Evolutionary conservation across 345 rosid genomes (phyloP), one percentile per base, ranked within the genome.

Genomic region (Hibiscus tridactylites): DNA sequence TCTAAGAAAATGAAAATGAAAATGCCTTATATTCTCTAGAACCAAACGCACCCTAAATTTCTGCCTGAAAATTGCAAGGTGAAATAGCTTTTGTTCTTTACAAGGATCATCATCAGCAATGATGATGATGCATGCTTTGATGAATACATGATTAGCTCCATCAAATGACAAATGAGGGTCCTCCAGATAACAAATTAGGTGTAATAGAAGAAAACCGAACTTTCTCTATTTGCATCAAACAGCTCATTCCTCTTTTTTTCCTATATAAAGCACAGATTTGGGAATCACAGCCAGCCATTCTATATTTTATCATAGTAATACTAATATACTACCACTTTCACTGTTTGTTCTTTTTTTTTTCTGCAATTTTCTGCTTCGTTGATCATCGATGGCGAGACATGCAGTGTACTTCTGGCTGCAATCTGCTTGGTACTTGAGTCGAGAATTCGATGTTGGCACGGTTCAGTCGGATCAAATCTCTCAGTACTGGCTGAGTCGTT

Each of bases 181-280:
- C 62, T 69, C 49, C 33, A 68, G 29, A n/a, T 17, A n/a, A 17
- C 46, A 69, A 69, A 69, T 69, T 69, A 69, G 72, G 72, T 69
- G 72, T n/a, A 69, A 69, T 17, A 54, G 54, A 42, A 53, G 46
- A 17, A 69, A 52, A 19, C 3, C 29, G 26, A 31, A 49, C 28
- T 21, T 68, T 67, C 59, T 50, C 70, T 12, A 21, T 21, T 46
- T 65, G 54, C 54, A 68, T 50, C 59, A 37, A 69, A 53, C 44
- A 15, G 26, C 71, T 67, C 71, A 15, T 6, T 49, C 39, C 5
- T 65, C 19, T 49, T 26, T 46, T 42, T 47, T 24, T 16, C 60
- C 72, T 69, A 69, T 69, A 53, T 69, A 53, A 69, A 53, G 29
- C 49, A 33, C 19, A 33, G 61, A 17, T 53, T 69, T 69, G 17